Base-by-base conservation (phyloP, 345 rosid species). In the Citrus maxima region DNA sequence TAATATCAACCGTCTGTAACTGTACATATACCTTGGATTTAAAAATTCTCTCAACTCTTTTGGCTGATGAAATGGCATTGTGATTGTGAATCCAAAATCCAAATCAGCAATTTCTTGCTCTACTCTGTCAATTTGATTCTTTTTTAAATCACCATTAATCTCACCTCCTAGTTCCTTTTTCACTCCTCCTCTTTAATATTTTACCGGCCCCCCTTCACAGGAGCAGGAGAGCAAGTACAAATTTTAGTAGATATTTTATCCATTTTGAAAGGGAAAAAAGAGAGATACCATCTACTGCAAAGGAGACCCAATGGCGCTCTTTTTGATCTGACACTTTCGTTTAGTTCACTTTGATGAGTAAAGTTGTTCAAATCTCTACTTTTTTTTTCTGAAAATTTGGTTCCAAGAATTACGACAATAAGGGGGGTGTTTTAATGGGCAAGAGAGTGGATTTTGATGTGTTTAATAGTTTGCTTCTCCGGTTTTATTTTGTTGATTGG, bases 201-300 rank as follows among this genome's bases (percentile, higher is more conserved):
- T 73, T 60, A 58, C 22, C 2, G 54, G 67, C 67, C 25, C 27
- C 28, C 25, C 16, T 66, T 34, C 32, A 38, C 32, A 38, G 30
- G 7, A 55, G n/a, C 22, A 13, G 22, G 24, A 58, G 27, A 18
- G 19, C 58, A 13, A 12, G 67, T 73, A 12, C 54, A n/a, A 35
- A 73, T 73, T 73, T 35, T n/a, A 56, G 67, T n/a, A 56, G 67
- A 73, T 59, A 35, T 59, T 73, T 59, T 58, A 37, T 59, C 30
- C 76, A n/a, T 37, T 73, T 59, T 13, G 4, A 4, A 22, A 4
- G 25, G 10, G 25, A 21, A 6, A n/a, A 68, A 7, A 42, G 72
- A 30, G 38, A 54, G 62, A 19, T 24, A 46, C 51, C 61, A 54
- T 71, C 42, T 54, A 30, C 63, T 18, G 22, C 38, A 27, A 51